A percentile compares a stretch with the other conserved stretches of the same genome.
Conservation (phyloP, 176 grass and related monocot genomes). For the Alopecurus myosuroides region DNA sequence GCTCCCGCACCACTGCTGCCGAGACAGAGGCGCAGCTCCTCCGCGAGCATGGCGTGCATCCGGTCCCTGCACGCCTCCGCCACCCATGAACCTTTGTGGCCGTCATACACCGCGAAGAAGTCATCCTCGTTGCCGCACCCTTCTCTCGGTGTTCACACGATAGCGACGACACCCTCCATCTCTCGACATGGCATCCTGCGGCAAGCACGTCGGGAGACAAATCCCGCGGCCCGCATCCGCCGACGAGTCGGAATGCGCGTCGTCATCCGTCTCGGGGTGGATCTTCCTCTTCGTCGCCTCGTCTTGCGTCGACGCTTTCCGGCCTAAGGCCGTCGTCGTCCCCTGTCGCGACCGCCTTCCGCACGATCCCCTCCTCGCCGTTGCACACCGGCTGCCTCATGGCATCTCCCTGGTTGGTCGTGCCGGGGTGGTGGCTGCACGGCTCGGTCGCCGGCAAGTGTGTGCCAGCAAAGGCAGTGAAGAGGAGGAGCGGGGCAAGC, state of each 20-base stretch:
- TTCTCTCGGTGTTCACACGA: slow-evolving; percentile 12
- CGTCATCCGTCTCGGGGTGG: background rate
- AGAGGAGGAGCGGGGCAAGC: no score
- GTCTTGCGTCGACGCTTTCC: background rate
- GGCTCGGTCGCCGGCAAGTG: no score
- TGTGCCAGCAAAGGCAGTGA: no score
- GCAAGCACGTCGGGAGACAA: background rate
- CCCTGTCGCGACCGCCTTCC: background rate
- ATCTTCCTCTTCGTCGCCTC: background rate
- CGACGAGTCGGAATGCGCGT: no score
- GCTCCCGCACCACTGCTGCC: background rate
- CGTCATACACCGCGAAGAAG: slow-evolving; percentile 72
- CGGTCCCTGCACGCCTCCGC: slow-evolving; percentile 52
- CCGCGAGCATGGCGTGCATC: slow-evolving; percentile 65
- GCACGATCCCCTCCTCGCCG: background rate
- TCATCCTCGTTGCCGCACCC: background rate
- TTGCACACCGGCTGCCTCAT: slow-evolving; percentile 1
- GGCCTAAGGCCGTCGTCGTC: background rate
- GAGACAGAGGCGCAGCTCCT: slow-evolving; percentile 32
- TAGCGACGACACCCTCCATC: slow-evolving; percentile 58
- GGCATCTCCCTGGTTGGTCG: background rate
- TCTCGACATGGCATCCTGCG: slow-evolving; percentile 36
- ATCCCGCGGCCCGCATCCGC: background rate
- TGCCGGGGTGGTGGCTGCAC: no score
- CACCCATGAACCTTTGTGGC: slow-evolving; percentile 49